phyloP scores from a whole-genome alignment of 495 filamentous ascomycete species.

The Penicillium pulvis region DNA sequence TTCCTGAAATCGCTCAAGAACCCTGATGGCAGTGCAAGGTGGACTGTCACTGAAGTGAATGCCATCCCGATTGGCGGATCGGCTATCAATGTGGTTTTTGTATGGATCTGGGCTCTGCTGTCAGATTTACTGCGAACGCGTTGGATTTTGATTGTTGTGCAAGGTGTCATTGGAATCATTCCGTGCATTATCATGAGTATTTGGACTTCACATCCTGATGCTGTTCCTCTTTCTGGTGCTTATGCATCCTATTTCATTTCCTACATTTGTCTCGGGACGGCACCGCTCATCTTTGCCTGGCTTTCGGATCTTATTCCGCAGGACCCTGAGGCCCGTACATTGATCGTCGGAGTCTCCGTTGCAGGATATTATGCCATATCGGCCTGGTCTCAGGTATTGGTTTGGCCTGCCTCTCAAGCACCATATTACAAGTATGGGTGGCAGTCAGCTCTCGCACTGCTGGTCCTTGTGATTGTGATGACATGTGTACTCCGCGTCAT shows the following conservation, averaged over 20 bases:
- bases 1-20: slow-evolving; percentile 34
- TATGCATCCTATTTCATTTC: slow-evolving; percentile 36
- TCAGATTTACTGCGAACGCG: slow-evolving; percentile 32
- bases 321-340: slow-evolving; percentile 32
- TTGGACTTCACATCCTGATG: slow-evolving; percentile 28
- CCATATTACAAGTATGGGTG: slow-evolving; percentile 36
- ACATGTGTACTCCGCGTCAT: slow-evolving; percentile 27
- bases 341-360: slow-evolving; percentile 33
- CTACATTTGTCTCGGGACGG: slow-evolving; percentile 31
- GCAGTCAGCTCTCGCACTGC: slow-evolving; percentile 30
- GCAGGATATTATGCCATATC: slow-evolving; percentile 37
- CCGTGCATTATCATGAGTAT: slow-evolving; percentile 38
- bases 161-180: slow-evolving; percentile 31
- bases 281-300: slow-evolving; percentile 39
- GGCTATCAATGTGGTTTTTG: slow-evolving; percentile 38
- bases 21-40: slow-evolving; percentile 27
- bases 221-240: slow-evolving; percentile 26
- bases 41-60: slow-evolving; percentile 31
- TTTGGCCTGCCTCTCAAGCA: slow-evolving; percentile 35
- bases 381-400: slow-evolving; percentile 36
- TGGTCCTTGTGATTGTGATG: slow-evolving; percentile 36
- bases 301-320: slow-evolving; percentile 35
- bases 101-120: slow-evolving; percentile 36
- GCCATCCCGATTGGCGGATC: slow-evolving; percentile 37
- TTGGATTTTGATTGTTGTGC: slow-evolving; percentile 31